These are phyloP conservation scores for Pseudopyrenochaeta lycopersici DNA, from an alignment of 2,329 filamentous ascomycete genomes.

Conservation along the genomic window DNA sequence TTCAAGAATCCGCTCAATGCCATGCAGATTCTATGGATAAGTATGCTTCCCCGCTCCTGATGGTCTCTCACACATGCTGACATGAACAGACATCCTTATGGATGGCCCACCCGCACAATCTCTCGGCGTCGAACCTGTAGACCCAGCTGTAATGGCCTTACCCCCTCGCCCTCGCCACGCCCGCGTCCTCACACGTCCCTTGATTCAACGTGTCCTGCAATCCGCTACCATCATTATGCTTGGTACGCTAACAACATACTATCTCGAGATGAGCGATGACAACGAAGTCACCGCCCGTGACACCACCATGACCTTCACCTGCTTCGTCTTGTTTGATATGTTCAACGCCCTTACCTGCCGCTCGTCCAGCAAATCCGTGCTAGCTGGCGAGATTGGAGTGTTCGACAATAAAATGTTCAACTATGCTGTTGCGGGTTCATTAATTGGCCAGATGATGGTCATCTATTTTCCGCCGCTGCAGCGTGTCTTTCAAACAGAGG, in stretches of 20 bases:
- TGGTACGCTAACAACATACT: conserved; percentile 90
- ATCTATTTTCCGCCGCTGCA: conserved; percentile 96
- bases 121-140: conserved; percentile 92
- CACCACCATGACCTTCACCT: conserved; percentile 99
- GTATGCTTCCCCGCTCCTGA: conserved; percentile 66
- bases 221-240: conserved; percentile 90
- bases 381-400: conserved; percentile 83
- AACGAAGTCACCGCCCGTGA: conserved; percentile 88
- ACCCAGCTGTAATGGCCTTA: conserved; percentile 90
- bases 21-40: conserved; percentile 99
- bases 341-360: conserved; percentile 96
- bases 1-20: conserved; percentile 96
- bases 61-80: conserved; percentile 25
- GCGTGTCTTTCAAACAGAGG: conserved; percentile 94
- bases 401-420: conserved; percentile 95
- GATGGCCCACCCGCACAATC: conserved; percentile 97
- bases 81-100: conserved; percentile 89
- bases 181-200: conserved; percentile 84
- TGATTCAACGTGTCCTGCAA: conserved; percentile 85
- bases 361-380: conserved; percentile 86
- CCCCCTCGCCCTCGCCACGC: conserved; percentile 88
- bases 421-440: conserved; percentile 86
- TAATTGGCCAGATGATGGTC: conserved; percentile 87
- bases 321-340: conserved; percentile 99
- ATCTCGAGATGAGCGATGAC: conserved; percentile 87